Conservation (phyloP, 768 basidiomycete genomes). For the Gloeopeniophorella convolvens region DNA sequence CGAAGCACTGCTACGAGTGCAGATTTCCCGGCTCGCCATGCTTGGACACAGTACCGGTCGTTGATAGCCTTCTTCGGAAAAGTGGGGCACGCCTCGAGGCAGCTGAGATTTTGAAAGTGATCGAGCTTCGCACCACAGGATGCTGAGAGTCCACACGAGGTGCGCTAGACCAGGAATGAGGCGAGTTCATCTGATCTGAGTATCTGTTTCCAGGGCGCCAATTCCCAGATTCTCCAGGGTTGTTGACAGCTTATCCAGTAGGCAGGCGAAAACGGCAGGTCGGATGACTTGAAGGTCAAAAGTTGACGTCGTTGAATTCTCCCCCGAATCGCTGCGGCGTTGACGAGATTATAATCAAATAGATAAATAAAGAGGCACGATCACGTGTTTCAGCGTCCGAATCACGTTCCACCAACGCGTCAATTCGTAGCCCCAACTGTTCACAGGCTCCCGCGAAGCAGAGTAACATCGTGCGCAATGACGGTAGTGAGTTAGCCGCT, state of each 20-base stretch:
- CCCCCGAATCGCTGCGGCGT: no score
- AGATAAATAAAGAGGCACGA: no score
- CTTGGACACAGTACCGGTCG: background rate
- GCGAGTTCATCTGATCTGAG: background rate
- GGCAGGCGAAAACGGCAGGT: no score
- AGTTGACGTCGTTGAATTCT: no score
- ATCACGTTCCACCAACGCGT: background rate
- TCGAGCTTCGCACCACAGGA: background rate
- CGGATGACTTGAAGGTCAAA: no score
- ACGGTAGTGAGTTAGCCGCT: no score
- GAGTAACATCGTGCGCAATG: no score
- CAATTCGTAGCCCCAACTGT: background rate
- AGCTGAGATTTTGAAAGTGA: background rate
- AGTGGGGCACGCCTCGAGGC: background rate
- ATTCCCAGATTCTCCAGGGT: no score
- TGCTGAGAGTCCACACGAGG: background rate
- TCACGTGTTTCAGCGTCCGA: background rate
- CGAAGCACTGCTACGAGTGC: background rate
- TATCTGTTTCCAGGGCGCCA: background rate
- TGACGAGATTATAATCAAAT: no score
- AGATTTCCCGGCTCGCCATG: background rate
- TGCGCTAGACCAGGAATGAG: background rate
- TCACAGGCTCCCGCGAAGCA: no score
- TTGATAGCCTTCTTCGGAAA: background rate
- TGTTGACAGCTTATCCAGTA: no score